These are phyloP conservation scores for Acrodontium crateriforme DNA, from an alignment of 2,329 filamentous ascomycete species.

Conservation along the genomic window DNA sequence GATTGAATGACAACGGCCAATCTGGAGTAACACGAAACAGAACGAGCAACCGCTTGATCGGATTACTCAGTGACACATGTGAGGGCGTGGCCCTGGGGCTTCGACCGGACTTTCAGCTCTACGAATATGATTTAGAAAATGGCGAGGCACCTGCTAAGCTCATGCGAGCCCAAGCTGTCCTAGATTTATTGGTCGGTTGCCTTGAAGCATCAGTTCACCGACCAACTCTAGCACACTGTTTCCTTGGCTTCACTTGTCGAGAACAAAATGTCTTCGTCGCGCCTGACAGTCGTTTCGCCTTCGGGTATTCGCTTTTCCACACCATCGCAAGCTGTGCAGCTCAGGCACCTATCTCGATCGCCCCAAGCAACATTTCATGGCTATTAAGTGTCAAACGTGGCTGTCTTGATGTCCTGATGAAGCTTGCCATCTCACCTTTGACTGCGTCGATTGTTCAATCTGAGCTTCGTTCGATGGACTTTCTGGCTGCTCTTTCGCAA, in stretches of 20 bases:
- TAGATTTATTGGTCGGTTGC: conserved; percentile 75
- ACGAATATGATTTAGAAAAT: conserved; percentile 68
- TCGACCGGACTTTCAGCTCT: conserved; percentile 64
- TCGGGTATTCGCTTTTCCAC: conserved; percentile 69
- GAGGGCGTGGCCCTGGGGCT: conserved; percentile 65
- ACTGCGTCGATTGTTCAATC: conserved; percentile 61
- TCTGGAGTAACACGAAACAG: conserved; percentile 39
- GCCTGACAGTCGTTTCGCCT: conserved; percentile 55
- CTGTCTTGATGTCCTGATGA: conserved; percentile 50
- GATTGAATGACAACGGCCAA: conserved; percentile 57
- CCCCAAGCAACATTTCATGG: conserved; percentile 24
- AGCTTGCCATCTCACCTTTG: conserved; percentile 71
- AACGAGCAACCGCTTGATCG: conserved; percentile 17
- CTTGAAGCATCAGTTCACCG: conserved; percentile 59
- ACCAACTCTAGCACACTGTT: conserved; percentile 77
- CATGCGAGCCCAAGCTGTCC: conserved; percentile 62
- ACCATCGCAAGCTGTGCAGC: conserved; percentile 46
- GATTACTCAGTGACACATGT: conserved; percentile 22
- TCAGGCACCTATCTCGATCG: conserved; percentile 36
- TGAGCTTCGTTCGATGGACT: conserved; percentile 66
- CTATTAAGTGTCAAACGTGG: conserved; percentile 28
- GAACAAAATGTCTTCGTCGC: conserved; percentile 56
- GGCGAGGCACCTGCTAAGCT: conserved; percentile 59
- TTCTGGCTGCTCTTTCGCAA: conserved; percentile 64
- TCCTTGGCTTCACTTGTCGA: conserved; percentile 75